Evolutionary conservation across 1,284 basidiomycete genomes (phyloP).

Genomic region (Cutaneotrichosporon arboriforme): DNA sequence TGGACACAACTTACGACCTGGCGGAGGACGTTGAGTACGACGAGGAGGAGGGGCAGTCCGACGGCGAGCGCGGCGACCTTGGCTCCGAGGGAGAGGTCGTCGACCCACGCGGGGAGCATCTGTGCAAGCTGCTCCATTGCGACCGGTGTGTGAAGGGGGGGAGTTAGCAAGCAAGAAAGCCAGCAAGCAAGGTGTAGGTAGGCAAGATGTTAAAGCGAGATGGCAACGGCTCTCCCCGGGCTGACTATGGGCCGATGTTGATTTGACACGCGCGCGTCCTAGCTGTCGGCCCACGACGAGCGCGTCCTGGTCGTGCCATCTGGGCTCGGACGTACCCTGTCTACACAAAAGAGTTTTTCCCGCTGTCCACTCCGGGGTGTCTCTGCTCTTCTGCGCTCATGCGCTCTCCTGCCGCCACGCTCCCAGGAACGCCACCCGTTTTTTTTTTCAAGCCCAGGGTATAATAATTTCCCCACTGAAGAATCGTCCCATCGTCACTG

Average conservation of each 20-base stretch:
- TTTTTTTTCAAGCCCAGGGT: too few species aligned
- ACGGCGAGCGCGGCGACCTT: slow-evolving; percentile 37
- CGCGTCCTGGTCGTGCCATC: not conserved
- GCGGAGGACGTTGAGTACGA: slow-evolving; percentile 58
- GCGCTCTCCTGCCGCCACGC: too few species aligned
- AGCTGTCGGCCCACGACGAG: too few species aligned
- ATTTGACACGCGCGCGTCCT: slow-evolving; percentile 6
- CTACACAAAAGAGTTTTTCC: not conserved
- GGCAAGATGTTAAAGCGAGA: not conserved
- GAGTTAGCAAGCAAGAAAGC: not conserved
- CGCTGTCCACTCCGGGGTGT: not conserved
- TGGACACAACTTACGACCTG: slow-evolving; percentile 54
- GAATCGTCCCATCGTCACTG: too few species aligned
- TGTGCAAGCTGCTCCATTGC: slow-evolving; percentile 40
- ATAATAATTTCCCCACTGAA: too few species aligned
- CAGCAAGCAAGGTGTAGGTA: not conserved
- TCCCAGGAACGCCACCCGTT: too few species aligned
- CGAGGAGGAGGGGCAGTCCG: slow-evolving; percentile 41
- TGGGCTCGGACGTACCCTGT: not conserved
- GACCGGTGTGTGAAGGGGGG: not conserved
- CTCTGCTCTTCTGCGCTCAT: too few species aligned
- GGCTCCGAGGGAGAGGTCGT: slow-evolving; percentile 9
- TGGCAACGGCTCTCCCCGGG: too few species aligned
- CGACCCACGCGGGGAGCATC: slow-evolving; percentile 52
- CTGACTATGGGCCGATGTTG: slow-evolving; percentile 1